A percentile compares a stretch with the other conserved stretches of the same genome.
Evolutionary conservation across 768 basidiomycete species (phyloP).

Genomic region (Termitomyces heimii): DNA sequence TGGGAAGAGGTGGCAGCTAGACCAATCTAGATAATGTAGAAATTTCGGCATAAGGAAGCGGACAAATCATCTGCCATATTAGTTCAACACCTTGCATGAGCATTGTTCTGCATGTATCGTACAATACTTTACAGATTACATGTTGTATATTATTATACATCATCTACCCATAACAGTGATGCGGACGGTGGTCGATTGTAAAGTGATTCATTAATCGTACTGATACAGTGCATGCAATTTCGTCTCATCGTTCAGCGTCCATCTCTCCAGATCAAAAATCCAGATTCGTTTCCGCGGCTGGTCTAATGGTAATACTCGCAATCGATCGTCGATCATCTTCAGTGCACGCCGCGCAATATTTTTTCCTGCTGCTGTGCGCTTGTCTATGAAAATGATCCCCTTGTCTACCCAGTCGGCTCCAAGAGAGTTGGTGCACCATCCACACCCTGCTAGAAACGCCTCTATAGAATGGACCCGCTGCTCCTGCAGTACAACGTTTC

Average conservation of each 20-base stretch:
- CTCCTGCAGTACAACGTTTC: slow-evolving; percentile 23
- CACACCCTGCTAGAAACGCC: slow-evolving; percentile 43
- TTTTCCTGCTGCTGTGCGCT: slow-evolving; percentile 13
- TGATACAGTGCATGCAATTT: neutral
- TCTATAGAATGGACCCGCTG: slow-evolving; percentile 35
- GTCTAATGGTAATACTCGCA: neutral
- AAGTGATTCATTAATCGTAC: neutral
- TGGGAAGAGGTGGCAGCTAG: neutral
- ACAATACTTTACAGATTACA: neutral
- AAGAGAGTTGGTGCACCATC: slow-evolving; percentile 22
- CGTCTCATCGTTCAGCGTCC: neutral
- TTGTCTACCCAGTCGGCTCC: slow-evolving; percentile 13
- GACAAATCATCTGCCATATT: slow-evolving; percentile 4
- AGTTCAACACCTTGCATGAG: neutral
- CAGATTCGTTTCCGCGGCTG: slow-evolving; percentile 12
- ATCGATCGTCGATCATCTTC: slow-evolving; percentile 7
- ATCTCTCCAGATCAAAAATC: slow-evolving; percentile 12
- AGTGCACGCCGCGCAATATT: slow-evolving; percentile 7
- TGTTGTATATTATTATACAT: neutral
- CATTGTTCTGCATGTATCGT: neutral
- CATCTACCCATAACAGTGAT: neutral
- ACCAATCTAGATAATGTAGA: neutral
- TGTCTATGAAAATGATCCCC: slow-evolving; percentile 35
- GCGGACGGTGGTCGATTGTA: neutral
- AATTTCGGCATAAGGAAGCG: neutral